A percentile compares a stretch with the other conserved stretches of the same genome.
Evolutionary conservation across 345 rosid species (phyloP).

Genomic region (Boechera divaricarpa): DNA sequence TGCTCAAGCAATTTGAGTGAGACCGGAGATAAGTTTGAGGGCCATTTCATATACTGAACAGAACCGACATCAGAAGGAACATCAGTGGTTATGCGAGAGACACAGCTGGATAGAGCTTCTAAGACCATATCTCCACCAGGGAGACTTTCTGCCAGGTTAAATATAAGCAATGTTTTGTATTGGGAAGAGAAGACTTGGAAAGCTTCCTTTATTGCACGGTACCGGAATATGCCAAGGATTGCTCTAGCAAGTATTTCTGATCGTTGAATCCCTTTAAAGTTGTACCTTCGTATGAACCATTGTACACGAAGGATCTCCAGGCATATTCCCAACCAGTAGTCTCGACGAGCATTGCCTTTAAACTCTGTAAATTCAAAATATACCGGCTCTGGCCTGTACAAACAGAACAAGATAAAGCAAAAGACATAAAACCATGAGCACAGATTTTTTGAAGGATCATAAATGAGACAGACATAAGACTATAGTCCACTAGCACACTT

Average conservation of each 20-base stretch:
- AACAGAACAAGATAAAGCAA: slow-evolving; percentile 24
- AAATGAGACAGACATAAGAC: slow-evolving; percentile 19
- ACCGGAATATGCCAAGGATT: slow-evolving; percentile 71
- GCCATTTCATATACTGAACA: slow-evolving; percentile 57
- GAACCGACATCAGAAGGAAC: slow-evolving; percentile 42
- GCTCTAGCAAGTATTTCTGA: slow-evolving; percentile 82
- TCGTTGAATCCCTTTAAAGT: slow-evolving; percentile 66
- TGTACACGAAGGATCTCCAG: slow-evolving; percentile 81
- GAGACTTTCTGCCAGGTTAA: slow-evolving; percentile 91
- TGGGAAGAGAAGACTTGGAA: slow-evolving; percentile 76
- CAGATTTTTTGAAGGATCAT: slow-evolving; percentile 17
- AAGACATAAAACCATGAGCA: slow-evolving; percentile 20
- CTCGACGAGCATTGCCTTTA: slow-evolving; percentile 88
- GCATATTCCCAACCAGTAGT: slow-evolving; percentile 89
- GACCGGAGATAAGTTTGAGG: slow-evolving; percentile 58
- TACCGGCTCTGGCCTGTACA: slow-evolving; percentile 73
- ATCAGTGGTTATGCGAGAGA: slow-evolving; percentile 56
- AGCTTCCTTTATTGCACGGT: slow-evolving; percentile 80
- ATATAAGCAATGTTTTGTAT: slow-evolving; percentile 78
- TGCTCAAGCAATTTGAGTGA: slow-evolving; percentile 63
- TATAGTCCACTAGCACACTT: slow-evolving; percentile 47
- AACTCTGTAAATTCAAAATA: slow-evolving; percentile 93
- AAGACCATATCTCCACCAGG: slow-evolving; percentile 85
- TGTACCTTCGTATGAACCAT: slow-evolving; percentile 66
- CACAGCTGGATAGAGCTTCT: slow-evolving; percentile 67